Conservation (phyloP, 805 yeast species). For the Pichia kluyveri region DNA sequence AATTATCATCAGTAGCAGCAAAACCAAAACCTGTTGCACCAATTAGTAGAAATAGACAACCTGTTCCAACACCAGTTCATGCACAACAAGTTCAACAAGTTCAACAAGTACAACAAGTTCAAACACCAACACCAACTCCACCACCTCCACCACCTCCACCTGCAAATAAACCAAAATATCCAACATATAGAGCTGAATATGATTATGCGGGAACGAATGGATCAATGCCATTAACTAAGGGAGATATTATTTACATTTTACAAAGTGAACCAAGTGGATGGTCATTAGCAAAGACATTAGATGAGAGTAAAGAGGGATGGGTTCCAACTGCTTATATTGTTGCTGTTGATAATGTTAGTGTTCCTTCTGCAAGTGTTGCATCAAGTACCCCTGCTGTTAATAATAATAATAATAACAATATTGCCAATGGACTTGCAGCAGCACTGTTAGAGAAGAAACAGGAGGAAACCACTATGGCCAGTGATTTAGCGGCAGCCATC, state of each 20-base stretch:
- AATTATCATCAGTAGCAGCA: background rate
- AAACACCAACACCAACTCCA: constrained; percentile 8
- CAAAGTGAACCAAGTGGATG: constrained; percentile 82
- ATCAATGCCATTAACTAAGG: constrained; percentile 69
- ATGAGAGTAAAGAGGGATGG: constrained; percentile 86
- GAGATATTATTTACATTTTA: constrained; percentile 62
- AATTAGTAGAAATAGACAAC: constrained; percentile 14
- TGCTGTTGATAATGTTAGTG: too few relatives aligned
- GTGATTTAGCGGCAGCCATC: constrained; percentile 84
- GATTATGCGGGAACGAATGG: constrained; percentile 87
- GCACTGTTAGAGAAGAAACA: constrained; percentile 57
- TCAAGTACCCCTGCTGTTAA: constrained; percentile 34
- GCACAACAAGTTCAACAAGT: constrained; percentile 11
- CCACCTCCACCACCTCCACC: constrained; percentile 69
- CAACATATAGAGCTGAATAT: constrained; percentile 77
- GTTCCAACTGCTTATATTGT: constrained; percentile 89
- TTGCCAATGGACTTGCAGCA: constrained; percentile 50
- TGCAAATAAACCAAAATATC: constrained; percentile 51
- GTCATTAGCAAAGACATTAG: constrained; percentile 79
- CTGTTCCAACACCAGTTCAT: background rate
- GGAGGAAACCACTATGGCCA: constrained; percentile 57
- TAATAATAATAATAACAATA: constrained; percentile 19
- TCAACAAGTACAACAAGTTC: constrained; percentile 17
- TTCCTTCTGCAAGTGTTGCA: too few relatives aligned
- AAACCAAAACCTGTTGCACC: constrained; percentile 17